Percentiles rank a stretch among this genome's conserved stretches.
Evolutionary conservation across 768 basidiomycete species (phyloP).

Genomic region (Russula lepida): DNA sequence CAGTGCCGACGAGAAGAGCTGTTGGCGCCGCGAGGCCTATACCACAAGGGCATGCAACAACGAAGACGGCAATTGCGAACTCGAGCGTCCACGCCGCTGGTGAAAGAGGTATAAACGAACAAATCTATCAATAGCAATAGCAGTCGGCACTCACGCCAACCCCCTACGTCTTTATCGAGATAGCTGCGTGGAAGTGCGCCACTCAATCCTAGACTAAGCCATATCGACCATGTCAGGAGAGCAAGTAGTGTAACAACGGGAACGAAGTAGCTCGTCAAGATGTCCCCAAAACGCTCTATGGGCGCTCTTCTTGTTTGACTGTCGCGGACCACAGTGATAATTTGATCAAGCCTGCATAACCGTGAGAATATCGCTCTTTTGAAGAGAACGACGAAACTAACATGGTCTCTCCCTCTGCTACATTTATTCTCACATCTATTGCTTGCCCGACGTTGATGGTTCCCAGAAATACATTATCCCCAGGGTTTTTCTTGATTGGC

Average conservation of each 20-base stretch:
- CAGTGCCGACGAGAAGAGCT: constrained; percentile 75
- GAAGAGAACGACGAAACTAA: constrained; percentile 24
- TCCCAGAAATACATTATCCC: constrained; percentile 66
- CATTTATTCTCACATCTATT: constrained; percentile 54
- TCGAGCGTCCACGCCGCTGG: constrained; percentile 67
- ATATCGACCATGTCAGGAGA: constrained; percentile 59
- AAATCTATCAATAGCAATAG: background rate
- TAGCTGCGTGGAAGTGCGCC: constrained; percentile 47
- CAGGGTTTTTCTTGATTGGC: constrained; percentile 47
- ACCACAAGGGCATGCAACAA: constrained; percentile 82
- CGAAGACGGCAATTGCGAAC: constrained; percentile 76
- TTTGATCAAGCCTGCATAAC: constrained; percentile 54
- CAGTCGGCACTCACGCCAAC: constrained; percentile 46
- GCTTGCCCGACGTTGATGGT: constrained; percentile 61
- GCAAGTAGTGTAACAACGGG: constrained; percentile 69
- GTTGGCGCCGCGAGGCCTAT: constrained; percentile 83
- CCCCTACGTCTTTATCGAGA: constrained; percentile 46
- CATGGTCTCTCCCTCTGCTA: constrained; percentile 64
- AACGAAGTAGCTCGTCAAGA: constrained; percentile 71
- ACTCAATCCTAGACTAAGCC: constrained; percentile 59
- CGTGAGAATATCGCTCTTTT: background rate
- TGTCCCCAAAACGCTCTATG: constrained; percentile 69
- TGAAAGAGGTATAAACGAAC: background rate
- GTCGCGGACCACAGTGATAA: constrained; percentile 69
- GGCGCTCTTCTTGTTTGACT: constrained; percentile 67